Evolutionary conservation across 169 alveolate genomes (phyloP).

Genomic region (Prorocentrum cordatum): DNA sequence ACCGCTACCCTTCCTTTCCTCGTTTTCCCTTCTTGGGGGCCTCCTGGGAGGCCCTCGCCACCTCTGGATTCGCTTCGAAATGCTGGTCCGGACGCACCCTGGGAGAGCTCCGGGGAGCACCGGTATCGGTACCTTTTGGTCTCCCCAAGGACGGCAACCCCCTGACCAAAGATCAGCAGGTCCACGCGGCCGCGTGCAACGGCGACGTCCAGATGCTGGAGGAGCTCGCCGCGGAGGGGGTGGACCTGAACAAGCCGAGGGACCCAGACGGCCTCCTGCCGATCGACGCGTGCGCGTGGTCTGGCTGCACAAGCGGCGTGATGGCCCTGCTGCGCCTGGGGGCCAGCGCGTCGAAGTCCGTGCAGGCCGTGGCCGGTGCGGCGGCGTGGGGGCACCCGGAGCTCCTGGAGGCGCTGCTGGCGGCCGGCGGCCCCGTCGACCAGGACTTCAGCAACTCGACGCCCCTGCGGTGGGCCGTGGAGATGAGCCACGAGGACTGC

Average conservation of each 20-base stretch:
- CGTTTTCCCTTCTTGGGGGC: no score
- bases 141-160: no score
- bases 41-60: no score
- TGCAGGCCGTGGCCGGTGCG: constrained; percentile 58
- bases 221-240: constrained; percentile 37
- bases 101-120: no score
- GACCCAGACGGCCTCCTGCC: constrained; percentile 17
- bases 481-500: constrained; percentile 27
- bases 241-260: constrained; percentile 32
- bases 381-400: constrained; percentile 59
- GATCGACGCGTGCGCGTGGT: constrained; percentile 50
- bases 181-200: constrained; percentile 60
- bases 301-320: constrained; percentile 15
- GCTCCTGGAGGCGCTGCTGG: constrained; percentile 33
- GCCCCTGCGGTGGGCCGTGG: constrained; percentile 49
- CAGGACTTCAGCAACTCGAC: constrained; percentile 18
- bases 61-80: no score
- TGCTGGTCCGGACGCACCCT: no score
- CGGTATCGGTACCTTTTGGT: no score
- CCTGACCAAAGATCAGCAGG: no score
- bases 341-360: constrained; percentile 5
- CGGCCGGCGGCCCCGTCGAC: constrained; percentile 50
- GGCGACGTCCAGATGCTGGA: constrained; percentile 34
- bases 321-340: constrained; percentile 28
- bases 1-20: no score